Evolutionary conservation across 2,329 filamentous ascomycete species (phyloP).

Genomic region (Aspergillus pseudoglaucus): DNA sequence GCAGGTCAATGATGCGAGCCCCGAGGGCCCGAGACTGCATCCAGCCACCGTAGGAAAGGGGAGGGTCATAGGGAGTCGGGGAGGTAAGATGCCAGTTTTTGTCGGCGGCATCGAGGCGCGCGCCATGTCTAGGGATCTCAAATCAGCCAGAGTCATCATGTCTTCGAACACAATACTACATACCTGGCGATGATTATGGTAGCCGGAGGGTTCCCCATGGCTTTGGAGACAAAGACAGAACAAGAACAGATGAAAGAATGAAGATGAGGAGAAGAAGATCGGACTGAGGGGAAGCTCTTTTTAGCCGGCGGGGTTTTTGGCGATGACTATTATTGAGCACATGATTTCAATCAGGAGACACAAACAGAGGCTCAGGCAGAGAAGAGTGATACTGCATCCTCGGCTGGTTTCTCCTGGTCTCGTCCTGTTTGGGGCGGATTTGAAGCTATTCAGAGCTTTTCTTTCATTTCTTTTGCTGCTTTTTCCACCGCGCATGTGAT

Average conservation of each 20-base stretch:
- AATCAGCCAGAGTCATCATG: constrained; percentile 1
- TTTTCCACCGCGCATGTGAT: background rate
- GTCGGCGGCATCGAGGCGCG: constrained; percentile 88
- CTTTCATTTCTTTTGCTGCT: background rate
- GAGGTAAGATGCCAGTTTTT: constrained; percentile 92
- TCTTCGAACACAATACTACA: constrained; percentile 1
- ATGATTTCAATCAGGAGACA: background rate
- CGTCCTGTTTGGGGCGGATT: background rate
- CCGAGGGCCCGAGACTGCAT: constrained; percentile 77
- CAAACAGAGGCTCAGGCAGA: background rate
- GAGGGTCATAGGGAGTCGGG: constrained; percentile 89
- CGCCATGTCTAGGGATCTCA: constrained; percentile 64
- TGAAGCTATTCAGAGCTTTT: background rate
- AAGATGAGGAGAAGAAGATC: background rate
- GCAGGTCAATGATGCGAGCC: constrained; percentile 70
- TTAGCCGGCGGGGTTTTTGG: background rate
- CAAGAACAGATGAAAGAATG: background rate
- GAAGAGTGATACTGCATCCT: background rate
- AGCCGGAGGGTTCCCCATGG: constrained; percentile 34
- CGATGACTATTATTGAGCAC: background rate
- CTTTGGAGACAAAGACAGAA: background rate
- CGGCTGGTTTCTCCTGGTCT: background rate
- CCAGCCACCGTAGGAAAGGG: constrained; percentile 91
- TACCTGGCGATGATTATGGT: constrained; percentile 40
- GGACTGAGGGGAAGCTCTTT: background rate